phyloP scores from a whole-genome alignment of 495 filamentous ascomycete genomes.

The Coniosporium apollinis region DNA sequence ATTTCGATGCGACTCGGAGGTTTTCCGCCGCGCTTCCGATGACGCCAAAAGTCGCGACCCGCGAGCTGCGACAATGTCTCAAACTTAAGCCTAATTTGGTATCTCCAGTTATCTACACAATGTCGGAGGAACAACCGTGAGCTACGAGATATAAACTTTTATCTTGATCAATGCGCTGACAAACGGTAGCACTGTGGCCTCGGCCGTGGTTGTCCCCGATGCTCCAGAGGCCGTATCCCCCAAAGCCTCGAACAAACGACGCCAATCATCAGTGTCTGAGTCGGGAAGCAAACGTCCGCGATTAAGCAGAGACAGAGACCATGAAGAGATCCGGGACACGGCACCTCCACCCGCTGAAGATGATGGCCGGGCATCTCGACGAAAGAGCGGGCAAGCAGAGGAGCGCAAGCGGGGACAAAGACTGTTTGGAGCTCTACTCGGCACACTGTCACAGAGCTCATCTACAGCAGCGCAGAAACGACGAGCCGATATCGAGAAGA shows the following conservation, averaged over 20 bases:
- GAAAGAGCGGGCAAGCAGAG: constrained; percentile 40
- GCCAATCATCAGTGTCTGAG: constrained; percentile 35
- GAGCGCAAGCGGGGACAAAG: constrained; percentile 78
- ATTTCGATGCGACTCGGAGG: no score
- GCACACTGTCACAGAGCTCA: constrained; percentile 70
- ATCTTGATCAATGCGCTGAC: neutral
- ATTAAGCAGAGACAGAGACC: constrained; percentile 2
- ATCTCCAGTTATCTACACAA: no score
- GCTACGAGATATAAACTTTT: no score
- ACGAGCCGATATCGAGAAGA: constrained; percentile 76
- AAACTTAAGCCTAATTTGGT: no score
- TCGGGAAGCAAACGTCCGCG: constrained; percentile 10
- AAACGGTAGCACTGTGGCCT: constrained; percentile 35
- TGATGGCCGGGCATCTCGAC: constrained; percentile 24
- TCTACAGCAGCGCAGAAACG: constrained; percentile 51
- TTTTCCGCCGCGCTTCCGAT: no score
- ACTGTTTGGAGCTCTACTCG: constrained; percentile 77
- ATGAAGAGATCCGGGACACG: constrained; percentile 5
- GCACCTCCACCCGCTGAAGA: constrained; percentile 5
- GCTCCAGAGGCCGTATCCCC: constrained; percentile 19
- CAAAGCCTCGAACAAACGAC: constrained; percentile 32
- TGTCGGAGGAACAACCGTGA: no score
- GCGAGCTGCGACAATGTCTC: no score
- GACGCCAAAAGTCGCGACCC: no score
- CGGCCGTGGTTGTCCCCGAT: constrained; percentile 47